These are phyloP conservation scores for Termitomyces sp. DNA, from an alignment of 768 basidiomycete species.

Conservation along the genomic window DNA sequence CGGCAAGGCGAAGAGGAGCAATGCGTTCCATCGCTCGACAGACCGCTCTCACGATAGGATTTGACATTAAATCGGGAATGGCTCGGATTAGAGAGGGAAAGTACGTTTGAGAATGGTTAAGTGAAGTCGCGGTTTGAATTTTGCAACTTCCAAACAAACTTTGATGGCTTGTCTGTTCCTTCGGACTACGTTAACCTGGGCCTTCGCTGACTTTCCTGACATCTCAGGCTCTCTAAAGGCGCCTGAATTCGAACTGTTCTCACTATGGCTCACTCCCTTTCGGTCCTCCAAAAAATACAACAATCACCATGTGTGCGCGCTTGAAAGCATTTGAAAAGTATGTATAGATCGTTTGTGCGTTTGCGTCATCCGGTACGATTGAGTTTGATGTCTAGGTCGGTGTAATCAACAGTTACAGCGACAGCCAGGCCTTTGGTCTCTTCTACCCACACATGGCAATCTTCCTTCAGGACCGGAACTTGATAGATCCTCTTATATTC, in stretches of 20 bases:
- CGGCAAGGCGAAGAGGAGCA: conserved; percentile 83
- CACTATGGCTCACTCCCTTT: background rate
- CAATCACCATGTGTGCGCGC: too few relatives aligned
- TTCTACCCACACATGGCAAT: too few relatives aligned
- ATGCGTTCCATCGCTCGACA: conserved; percentile 76
- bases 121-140: background rate
- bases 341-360: background rate
- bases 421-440: background rate
- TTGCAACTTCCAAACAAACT: background rate
- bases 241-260: background rate
- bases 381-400: background rate
- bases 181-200: too few relatives aligned
- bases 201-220: background rate
- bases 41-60: conserved; percentile 45
- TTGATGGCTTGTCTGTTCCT: too few relatives aligned
- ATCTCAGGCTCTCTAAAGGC: background rate
- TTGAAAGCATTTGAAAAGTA: too few relatives aligned
- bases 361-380: too few relatives aligned
- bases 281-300: background rate
- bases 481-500: background rate
- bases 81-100: background rate
- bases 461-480: background rate
- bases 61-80: conserved; percentile 23
- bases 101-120: too few relatives aligned
- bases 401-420: too few relatives aligned